Percentiles rank a stretch among this genome's conserved stretches.
These are phyloP conservation scores for Mycena capillaripes DNA, from an alignment of 768 basidiomycete species.

Conservation along the genomic window DNA sequence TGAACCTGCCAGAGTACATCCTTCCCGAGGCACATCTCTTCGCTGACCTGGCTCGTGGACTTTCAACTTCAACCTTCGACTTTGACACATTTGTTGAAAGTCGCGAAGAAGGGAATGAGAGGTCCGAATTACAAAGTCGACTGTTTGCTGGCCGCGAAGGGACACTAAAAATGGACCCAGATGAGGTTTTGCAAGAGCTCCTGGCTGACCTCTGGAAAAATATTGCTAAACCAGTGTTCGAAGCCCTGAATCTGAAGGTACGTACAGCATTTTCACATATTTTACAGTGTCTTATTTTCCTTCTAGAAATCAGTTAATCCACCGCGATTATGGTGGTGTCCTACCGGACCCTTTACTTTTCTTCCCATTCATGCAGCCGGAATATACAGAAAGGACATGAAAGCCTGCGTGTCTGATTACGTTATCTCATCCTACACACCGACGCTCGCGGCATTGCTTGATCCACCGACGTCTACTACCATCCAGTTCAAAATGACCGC, in stretches of 20 bases:
- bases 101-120: too few species aligned
- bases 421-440: neutral
- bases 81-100: neutral
- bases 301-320: neutral
- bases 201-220: neutral
- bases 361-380: neutral
- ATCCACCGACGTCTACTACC: neutral
- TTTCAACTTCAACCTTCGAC: neutral
- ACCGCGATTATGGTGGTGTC: neutral
- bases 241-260: slow-evolving; percentile 8
- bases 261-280: neutral
- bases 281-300: neutral
- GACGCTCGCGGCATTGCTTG: neutral
- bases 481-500: neutral
- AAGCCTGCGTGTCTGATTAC: neutral
- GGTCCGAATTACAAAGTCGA: neutral
- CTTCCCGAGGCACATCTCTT: neutral
- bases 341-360: neutral
- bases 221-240: neutral
- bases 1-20: neutral
- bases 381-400: neutral
- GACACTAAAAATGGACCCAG: neutral
- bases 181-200: neutral
- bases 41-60: neutral
- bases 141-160: neutral